These are phyloP conservation scores for Penicillium soppii DNA, from an alignment of 495 filamentous ascomycete genomes.

Conservation along the genomic window DNA sequence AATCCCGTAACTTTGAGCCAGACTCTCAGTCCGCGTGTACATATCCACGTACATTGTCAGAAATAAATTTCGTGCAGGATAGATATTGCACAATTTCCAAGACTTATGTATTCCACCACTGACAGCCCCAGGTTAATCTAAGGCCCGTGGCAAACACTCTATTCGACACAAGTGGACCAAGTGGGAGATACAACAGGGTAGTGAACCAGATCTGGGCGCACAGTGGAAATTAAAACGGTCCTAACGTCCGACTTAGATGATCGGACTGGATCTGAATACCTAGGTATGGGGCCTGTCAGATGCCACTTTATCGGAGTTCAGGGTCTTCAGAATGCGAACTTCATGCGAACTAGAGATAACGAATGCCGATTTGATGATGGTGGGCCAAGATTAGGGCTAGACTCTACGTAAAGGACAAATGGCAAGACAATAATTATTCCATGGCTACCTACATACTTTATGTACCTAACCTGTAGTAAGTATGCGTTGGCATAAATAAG, in stretches of 20 bases:
- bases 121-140: slow-evolving; percentile 6
- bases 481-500: neutral
- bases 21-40: neutral
- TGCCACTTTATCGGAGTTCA: neutral
- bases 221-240: slow-evolving; percentile 24
- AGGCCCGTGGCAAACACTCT: slow-evolving; percentile 20
- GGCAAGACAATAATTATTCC: no score
- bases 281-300: neutral
- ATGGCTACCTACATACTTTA: no score
- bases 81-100: neutral
- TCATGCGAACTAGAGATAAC: slow-evolving; percentile 4
- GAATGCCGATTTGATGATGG: no score
- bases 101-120: neutral
- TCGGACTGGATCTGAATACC: slow-evolving; percentile 9
- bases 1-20: no score
- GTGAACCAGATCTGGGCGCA: slow-evolving; percentile 24
- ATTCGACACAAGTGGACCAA: slow-evolving; percentile 21
- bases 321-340: slow-evolving; percentile 4
- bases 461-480: neutral
- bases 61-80: neutral
- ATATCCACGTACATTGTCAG: neutral
- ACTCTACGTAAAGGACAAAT: neutral
- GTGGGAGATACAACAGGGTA: slow-evolving; percentile 15
- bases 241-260: slow-evolving; percentile 5
- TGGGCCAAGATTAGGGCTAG: neutral